Percentiles rank a stretch among this genome's conserved stretches.
Conservation (phyloP, 2,329 filamentous ascomycete genomes). For the Botrytis pseudocinerea region DNA sequence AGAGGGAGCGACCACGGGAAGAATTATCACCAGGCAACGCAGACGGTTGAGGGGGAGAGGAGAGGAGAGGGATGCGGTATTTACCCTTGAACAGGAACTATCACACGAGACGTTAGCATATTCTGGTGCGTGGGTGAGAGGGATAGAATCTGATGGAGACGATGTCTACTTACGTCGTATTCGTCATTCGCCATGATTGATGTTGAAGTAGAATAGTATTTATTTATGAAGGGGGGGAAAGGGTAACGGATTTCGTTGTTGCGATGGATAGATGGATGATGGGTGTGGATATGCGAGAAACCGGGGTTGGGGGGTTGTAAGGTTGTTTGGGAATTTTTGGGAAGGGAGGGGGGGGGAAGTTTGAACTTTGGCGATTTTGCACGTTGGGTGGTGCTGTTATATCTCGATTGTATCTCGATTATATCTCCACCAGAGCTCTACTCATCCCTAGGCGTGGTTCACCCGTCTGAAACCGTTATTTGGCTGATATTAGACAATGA, state of each 20-base stretch:
- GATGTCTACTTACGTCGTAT: constrained; percentile 82
- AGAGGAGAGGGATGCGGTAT: constrained; percentile 28
- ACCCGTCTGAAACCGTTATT: not conserved
- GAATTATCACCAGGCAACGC: constrained; percentile 36
- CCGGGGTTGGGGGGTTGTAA: constrained; percentile 1
- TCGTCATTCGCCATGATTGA: constrained; percentile 97
- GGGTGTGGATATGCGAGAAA: constrained; percentile 26
- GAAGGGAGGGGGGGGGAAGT: not conserved
- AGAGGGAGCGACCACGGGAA: constrained; percentile 39
- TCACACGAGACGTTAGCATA: constrained; percentile 41
- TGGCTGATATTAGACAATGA: not conserved
- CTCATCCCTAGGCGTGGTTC: not conserved
- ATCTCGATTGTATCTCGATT: not conserved
- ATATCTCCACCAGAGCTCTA: not conserved
- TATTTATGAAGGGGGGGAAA: constrained; percentile 25
- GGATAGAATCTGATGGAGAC: constrained; percentile 9
- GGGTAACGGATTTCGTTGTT: constrained; percentile 23
- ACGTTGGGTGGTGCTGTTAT: not conserved
- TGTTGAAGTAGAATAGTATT: constrained; percentile 35
- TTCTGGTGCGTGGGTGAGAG: not conserved
- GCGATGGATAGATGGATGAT: constrained; percentile 20
- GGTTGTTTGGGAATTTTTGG: not conserved
- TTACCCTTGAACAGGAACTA: constrained; percentile 99
- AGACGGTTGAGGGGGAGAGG: constrained; percentile 26
- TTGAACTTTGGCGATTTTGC: not conserved